phyloP scores from a whole-genome alignment of 345 rosid genomes.

The Acer saccharum region DNA sequence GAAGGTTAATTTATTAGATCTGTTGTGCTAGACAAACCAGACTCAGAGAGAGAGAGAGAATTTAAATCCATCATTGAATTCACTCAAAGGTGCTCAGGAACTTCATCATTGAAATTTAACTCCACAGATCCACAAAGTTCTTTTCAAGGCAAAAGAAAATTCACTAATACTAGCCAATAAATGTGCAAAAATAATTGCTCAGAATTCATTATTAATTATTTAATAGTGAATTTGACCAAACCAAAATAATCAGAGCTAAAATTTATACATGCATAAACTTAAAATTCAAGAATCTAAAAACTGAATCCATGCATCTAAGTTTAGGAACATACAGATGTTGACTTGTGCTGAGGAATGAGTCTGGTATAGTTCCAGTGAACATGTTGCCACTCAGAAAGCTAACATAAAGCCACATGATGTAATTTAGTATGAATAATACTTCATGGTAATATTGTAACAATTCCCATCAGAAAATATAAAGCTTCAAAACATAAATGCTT shows the following conservation, averaged over 20 bases:
- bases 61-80: no score
- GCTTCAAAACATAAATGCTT: no score
- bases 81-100: no score
- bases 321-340: conserved; percentile 23
- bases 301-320: conserved; percentile 1
- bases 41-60: not conserved
- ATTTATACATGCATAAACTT: no score
- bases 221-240: not conserved
- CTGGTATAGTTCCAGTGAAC: conserved; percentile 17
- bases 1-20: not conserved
- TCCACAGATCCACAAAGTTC: no score
- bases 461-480: no score
- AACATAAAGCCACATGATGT: no score
- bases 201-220: not conserved
- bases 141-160: not conserved
- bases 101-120: not conserved
- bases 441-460: no score
- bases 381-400: no score
- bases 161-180: not conserved
- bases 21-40: not conserved
- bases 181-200: conserved; percentile 3
- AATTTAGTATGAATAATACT: not conserved
- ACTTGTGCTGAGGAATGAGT: conserved; percentile 8
- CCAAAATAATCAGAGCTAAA: not conserved
- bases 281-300: not conserved